Percentiles rank a stretch among this genome's conserved stretches.
phyloP scores from a whole-genome alignment of 2,329 filamentous ascomycete genomes.

The Fusarium humuli region DNA sequence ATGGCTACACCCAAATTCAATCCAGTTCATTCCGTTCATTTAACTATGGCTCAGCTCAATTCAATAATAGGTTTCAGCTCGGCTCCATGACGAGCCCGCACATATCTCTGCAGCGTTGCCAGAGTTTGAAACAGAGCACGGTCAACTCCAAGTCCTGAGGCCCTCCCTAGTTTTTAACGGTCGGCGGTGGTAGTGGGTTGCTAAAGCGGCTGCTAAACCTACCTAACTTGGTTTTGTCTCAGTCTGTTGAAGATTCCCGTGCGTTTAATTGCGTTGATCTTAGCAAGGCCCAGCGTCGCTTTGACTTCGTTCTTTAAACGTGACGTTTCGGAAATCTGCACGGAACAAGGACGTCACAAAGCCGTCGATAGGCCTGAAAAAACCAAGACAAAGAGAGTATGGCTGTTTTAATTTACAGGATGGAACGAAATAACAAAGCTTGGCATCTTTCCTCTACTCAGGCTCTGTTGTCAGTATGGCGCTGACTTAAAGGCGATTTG shows the following conservation, averaged over 20 bases:
- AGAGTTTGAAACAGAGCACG: conserved; percentile 30
- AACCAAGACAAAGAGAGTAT: background rate
- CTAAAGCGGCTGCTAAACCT: conserved; percentile 22
- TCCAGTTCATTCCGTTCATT: background rate
- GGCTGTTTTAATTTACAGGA: background rate
- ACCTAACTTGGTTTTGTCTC: conserved; percentile 12
- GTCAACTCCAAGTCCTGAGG: conserved; percentile 21
- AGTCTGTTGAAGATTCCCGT: conserved; percentile 1
- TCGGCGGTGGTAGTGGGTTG: conserved; percentile 8
- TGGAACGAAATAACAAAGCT: conserved; percentile 16
- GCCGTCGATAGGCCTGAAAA: background rate
- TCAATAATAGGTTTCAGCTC: background rate
- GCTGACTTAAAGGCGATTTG: background rate
- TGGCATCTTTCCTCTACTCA: conserved; percentile 11
- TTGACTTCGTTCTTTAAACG: background rate
- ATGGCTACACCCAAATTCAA: conserved; percentile 16
- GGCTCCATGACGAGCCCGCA: background rate
- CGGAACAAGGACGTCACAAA: conserved; percentile 12
- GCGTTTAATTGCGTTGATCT: background rate
- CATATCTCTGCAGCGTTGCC: conserved; percentile 1
- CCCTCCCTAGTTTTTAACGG: conserved; percentile 5
- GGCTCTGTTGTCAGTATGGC: background rate
- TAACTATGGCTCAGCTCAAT: background rate
- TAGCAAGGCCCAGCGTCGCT: background rate
- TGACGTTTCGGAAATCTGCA: conserved; percentile 10